Conservation (phyloP, 2,329 filamentous ascomycete genomes). For the Fusarium verticillioides region DNA sequence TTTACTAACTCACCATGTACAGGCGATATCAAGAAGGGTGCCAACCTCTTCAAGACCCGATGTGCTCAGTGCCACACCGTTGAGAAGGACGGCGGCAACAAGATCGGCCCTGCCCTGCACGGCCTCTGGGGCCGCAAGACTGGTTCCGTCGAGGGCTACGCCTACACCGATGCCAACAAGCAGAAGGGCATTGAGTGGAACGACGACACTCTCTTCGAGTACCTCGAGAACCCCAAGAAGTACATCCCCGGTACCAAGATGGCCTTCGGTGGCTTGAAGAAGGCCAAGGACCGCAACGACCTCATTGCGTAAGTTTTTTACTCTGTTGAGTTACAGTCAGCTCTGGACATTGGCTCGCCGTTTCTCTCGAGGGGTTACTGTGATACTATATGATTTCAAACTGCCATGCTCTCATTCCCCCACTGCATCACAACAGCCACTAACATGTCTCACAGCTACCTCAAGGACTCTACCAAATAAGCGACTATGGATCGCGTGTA, state of each 20-base stretch:
- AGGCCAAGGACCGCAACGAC: constrained; percentile 99
- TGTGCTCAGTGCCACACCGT: constrained; percentile 99
- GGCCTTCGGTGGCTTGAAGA: constrained; percentile 99
- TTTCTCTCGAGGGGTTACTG: not conserved
- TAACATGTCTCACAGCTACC: constrained; percentile 62
- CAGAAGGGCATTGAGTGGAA: constrained; percentile 91
- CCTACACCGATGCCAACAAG: constrained; percentile 99
- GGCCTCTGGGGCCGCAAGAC: constrained; percentile 98
- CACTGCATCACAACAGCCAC: not conserved
- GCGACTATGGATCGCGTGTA: constrained; percentile 50
- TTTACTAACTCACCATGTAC: constrained; percentile 55
- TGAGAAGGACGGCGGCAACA: constrained; percentile 91
- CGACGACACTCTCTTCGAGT: constrained; percentile 88
- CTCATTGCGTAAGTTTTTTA: constrained; percentile 85
- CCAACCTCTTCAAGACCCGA: constrained; percentile 98
- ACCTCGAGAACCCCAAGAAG: constrained; percentile 99
- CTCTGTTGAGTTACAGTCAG: not conserved
- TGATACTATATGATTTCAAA: not conserved
- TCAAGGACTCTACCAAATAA: constrained; percentile 77
- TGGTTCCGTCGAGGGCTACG: constrained; percentile 89
- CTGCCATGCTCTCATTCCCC: not conserved
- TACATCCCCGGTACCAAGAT: constrained; percentile 99
- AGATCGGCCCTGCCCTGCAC: constrained; percentile 96
- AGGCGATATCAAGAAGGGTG: constrained; percentile 97
- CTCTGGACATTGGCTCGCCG: not conserved